A percentile compares a stretch with the other conserved stretches of the same genome.
phyloP scores from a whole-genome alignment of 2,329 filamentous ascomycete species.

The Polytolypa hystricis region DNA sequence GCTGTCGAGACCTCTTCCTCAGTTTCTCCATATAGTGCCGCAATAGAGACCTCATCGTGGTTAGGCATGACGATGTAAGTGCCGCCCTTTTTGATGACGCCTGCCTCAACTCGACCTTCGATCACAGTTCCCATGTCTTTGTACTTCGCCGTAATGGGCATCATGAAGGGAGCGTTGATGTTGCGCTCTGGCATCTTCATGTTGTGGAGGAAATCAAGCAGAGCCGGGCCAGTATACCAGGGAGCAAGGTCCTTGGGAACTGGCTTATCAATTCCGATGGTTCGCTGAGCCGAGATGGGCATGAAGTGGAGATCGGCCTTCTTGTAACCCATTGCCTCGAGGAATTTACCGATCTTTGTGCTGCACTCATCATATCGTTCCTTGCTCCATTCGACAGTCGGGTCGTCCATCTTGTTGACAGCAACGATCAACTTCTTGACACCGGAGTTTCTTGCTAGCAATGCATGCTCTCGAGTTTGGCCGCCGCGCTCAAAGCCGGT shows the following conservation, averaged over 20 bases:
- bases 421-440: constrained; percentile 92
- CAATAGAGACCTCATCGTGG: constrained; percentile 65
- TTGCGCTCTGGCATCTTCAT: constrained; percentile 93
- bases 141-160: constrained; percentile 94
- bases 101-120: constrained; percentile 93
- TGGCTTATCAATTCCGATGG: constrained; percentile 76
- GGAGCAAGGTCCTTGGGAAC: constrained; percentile 63
- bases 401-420: constrained; percentile 99
- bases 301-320: constrained; percentile 92
- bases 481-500: constrained; percentile 95
- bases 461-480: constrained; percentile 93
- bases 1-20: constrained; percentile 79
- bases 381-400: constrained; percentile 91
- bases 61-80: constrained; percentile 93
- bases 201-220: constrained; percentile 88
- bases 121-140: constrained; percentile 94
- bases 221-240: constrained; percentile 81
- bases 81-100: constrained; percentile 83
- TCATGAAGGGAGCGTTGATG: constrained; percentile 97
- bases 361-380: constrained; percentile 89
- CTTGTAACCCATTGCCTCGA: constrained; percentile 90
- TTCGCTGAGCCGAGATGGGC: constrained; percentile 86
- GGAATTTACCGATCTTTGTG: constrained; percentile 72
- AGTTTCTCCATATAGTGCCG: constrained; percentile 86
- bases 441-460: constrained; percentile 95